These are phyloP conservation scores for Scedosporium boydii DNA, from an alignment of 2,329 filamentous ascomycete genomes.

Conservation along the genomic window DNA sequence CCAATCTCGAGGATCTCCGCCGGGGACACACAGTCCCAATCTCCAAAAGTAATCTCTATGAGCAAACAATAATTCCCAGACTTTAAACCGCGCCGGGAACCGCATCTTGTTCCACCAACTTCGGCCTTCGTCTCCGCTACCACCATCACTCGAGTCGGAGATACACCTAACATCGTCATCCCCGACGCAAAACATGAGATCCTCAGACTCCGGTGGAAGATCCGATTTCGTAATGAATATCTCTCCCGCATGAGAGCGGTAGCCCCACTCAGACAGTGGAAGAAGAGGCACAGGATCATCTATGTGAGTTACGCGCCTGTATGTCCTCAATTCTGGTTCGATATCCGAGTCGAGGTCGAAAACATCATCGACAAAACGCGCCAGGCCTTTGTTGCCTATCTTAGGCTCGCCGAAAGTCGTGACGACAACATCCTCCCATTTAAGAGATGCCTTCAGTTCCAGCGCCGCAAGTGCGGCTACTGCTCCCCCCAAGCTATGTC, in stretches of 20 bases:
- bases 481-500: conserved; percentile 87
- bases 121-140: conserved; percentile 19
- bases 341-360: conserved; percentile 31
- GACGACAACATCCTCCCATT: conserved; percentile 62
- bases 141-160: conserved; percentile 34
- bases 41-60: conserved; percentile 97
- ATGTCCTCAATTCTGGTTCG: conserved; percentile 31
- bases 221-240: conserved; percentile 69
- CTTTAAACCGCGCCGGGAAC: conserved; percentile 43
- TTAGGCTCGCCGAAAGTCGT: conserved; percentile 91
- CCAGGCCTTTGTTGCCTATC: conserved; percentile 48
- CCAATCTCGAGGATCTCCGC: conserved; percentile 63
- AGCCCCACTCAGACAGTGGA: conserved; percentile 82
- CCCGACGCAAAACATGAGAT: conserved; percentile 65
- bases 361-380: conserved; percentile 42
- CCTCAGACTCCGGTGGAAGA: conserved; percentile 56
- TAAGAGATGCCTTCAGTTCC: conserved; percentile 64
- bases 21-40: conserved; percentile 78
- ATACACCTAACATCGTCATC: conserved; percentile 65
- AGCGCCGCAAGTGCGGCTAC: conserved; percentile 80
- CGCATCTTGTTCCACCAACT: conserved; percentile 18
- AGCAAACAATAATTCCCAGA: conserved; percentile 91
- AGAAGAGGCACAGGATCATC: conserved; percentile 85
- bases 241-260: conserved; percentile 74
- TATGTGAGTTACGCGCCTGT: conserved; percentile 74